These are phyloP conservation scores for Rubia peregrina DNA, from an alignment of 305 asterid genomes.

Conservation along the genomic window DNA sequence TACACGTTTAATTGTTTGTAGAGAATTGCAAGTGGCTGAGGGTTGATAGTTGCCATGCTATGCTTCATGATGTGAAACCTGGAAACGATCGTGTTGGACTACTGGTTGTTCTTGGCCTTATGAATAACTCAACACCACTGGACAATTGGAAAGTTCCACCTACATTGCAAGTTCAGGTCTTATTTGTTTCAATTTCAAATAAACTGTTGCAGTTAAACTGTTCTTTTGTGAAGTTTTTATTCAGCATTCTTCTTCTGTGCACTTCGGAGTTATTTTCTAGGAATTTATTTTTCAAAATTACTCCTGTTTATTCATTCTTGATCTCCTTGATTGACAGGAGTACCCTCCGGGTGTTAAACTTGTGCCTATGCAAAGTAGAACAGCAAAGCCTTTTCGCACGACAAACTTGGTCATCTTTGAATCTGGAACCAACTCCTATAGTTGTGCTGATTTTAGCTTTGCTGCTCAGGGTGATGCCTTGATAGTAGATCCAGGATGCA, in stretches of 20 bases:
- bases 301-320: constrained; percentile 1
- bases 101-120: constrained; percentile 57
- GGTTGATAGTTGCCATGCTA: constrained; percentile 39
- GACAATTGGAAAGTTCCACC: constrained; percentile 40
- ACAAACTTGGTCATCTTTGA: constrained; percentile 70
- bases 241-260: not conserved
- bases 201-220: constrained; percentile 1
- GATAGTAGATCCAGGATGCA: constrained; percentile 94
- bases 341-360: constrained; percentile 80
- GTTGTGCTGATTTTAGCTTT: constrained; percentile 26
- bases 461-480: constrained; percentile 76
- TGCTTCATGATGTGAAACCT: constrained; percentile 55
- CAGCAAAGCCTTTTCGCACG: constrained; percentile 67
- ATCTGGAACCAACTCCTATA: constrained; percentile 29
- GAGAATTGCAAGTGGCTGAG: constrained; percentile 71
- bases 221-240: not conserved
- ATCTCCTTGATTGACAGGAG: constrained; percentile 41
- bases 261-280: not conserved
- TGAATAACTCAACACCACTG: constrained; percentile 38
- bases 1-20: constrained; percentile 25
- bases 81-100: constrained; percentile 69
- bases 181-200: not conserved
- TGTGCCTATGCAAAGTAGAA: constrained; percentile 87
- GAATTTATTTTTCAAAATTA: not conserved
- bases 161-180: constrained; percentile 62